Evolutionary conservation across 2,329 filamentous ascomycete species (phyloP), one percentile per base, ranked within the genome.

Genomic region (Colletotrichum sp.): DNA sequence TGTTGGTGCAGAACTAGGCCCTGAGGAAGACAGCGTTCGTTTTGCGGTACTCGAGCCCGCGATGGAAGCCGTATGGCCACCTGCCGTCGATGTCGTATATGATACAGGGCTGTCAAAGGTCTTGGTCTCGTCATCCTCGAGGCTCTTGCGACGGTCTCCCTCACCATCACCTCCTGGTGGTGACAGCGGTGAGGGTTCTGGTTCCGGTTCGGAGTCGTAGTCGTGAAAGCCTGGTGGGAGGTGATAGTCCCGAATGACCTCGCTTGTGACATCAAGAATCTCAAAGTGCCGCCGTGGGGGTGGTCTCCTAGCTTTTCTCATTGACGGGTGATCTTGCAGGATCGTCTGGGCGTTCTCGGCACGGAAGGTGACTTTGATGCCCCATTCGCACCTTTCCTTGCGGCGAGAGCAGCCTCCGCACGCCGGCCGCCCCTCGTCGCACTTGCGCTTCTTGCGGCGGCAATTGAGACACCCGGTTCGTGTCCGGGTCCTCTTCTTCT

Each of bases 371-470:
- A 85, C 79, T 80, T 83, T 84, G 75, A 85, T 78, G 1, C 84
- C 84, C 84, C 84, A 85, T 81, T 83, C 81, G 57, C 84, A 85
- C 1, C 64, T 64, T 66, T 85, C 83, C 30, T 78, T 78, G 5
- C 81, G 80, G 12, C 83, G 81, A 13, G 79, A 75, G 76, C 84
- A 85, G 3, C 82, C 82, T 16, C 83, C 83, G 59, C 84, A 85
- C 4, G 81, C 76, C 8, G 84, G 84, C 1, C 81, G 82, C 7
- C 77, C 77, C 72, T 86, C 84, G 68, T 86, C 84, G 71, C 84
- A 85, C 74, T 84, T 85, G 57, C 84, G 81, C 80, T 85, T 85
- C 78, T 83, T 84, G 43, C 83, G 83, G 9, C 84, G 83, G 32
- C 84, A 85, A 74, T 85, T 85, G 70, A 85, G 82, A 52, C 84